These are phyloP conservation scores for Solanum ossicruentum DNA, from an alignment of 257 asterid genomes.

Conservation along the genomic window DNA sequence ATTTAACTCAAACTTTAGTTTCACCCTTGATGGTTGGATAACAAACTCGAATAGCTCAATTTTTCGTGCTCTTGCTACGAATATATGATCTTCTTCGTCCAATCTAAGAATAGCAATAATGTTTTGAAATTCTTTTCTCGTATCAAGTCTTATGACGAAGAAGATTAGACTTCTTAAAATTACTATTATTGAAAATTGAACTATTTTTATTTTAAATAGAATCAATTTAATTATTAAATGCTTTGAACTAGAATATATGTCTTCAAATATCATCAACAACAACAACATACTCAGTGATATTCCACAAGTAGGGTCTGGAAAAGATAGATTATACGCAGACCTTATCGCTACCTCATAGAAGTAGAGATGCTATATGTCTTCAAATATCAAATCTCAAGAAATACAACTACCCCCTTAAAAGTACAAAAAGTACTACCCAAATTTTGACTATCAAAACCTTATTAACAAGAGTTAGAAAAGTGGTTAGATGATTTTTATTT, in stretches of 20 bases:
- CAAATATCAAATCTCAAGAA: neutral
- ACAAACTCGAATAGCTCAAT: neutral
- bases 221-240: neutral
- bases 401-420: neutral
- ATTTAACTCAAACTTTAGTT: neutral
- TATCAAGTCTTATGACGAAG: too few relatives aligned
- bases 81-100: too few relatives aligned
- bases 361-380: too few relatives aligned
- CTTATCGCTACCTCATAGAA: too few relatives aligned
- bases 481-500: neutral
- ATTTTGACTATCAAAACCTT: neutral
- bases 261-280: neutral
- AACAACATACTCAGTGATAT: too few relatives aligned
- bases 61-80: too few relatives aligned
- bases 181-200: neutral
- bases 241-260: neutral
- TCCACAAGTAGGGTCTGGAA: too few relatives aligned
- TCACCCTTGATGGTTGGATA: neutral
- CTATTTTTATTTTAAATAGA: neutral
- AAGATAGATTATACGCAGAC: too few relatives aligned
- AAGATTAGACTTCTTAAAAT: neutral
- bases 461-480: neutral
- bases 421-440: neutral
- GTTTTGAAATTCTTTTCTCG: too few relatives aligned
- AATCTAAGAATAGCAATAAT: too few relatives aligned